Percentiles rank a stretch among this genome's conserved stretches.
These are phyloP conservation scores for Rhizopus microsporus DNA, from an alignment of 371 early-diverging fungal species.

Conservation along the genomic window DNA sequence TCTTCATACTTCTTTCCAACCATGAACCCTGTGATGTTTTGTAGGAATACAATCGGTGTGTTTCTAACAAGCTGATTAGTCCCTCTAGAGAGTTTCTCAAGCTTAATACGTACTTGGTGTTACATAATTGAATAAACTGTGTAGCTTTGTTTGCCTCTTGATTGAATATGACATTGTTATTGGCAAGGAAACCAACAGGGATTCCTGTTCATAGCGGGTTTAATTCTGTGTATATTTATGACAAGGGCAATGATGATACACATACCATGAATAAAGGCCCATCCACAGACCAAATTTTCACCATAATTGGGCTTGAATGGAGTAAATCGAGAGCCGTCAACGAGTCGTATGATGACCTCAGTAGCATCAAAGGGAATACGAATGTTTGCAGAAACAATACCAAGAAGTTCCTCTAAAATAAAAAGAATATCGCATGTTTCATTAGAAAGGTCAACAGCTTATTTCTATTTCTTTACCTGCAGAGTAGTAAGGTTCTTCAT, in stretches of 20 bases:
- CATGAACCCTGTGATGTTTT: slow-evolving; percentile 83
- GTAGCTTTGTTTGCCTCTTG: slow-evolving; percentile 78
- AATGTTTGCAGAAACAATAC: slow-evolving; percentile 67
- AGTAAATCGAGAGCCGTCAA: slow-evolving; percentile 68
- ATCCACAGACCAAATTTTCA: slow-evolving; percentile 65
- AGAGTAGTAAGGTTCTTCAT: slow-evolving; percentile 63
- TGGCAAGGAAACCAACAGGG: slow-evolving; percentile 74
- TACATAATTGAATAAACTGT: slow-evolving; percentile 78
- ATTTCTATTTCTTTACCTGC: slow-evolving; percentile 24
- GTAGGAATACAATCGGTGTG: slow-evolving; percentile 67
- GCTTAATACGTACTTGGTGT: slow-evolving; percentile 53
- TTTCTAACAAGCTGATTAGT: slow-evolving; percentile 37
- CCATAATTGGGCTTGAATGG: slow-evolving; percentile 73
- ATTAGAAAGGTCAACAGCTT: not conserved
- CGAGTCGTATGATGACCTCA: slow-evolving; percentile 70
- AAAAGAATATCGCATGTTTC: slow-evolving; percentile 61
- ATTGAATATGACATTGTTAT: slow-evolving; percentile 73
- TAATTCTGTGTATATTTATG: not conserved
- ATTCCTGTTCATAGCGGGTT: slow-evolving; percentile 37
- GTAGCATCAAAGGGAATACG: slow-evolving; percentile 69
- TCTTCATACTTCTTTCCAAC: slow-evolving; percentile 78
- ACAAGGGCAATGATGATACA: not conserved
- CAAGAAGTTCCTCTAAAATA: slow-evolving; percentile 64
- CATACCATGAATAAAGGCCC: slow-evolving; percentile 65
- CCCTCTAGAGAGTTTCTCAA: not conserved